Conservation (phyloP, 768 basidiomycete species). For the Suillus alpinus region DNA sequence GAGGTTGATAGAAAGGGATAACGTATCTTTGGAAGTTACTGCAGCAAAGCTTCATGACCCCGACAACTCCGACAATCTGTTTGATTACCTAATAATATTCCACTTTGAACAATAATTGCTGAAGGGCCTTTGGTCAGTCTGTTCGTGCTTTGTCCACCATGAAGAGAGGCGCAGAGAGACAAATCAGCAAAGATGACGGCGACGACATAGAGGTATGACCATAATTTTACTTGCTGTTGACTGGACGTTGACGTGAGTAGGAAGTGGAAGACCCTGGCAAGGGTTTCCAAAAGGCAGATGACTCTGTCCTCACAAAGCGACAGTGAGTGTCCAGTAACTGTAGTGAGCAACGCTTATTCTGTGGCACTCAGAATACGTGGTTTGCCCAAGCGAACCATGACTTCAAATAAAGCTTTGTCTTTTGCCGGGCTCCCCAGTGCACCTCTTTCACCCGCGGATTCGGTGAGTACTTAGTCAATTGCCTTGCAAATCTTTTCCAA, state of each 20-base stretch:
- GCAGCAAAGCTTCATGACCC: slow-evolving; percentile 10
- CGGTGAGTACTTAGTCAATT: slow-evolving; percentile 23
- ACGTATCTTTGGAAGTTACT: not conserved
- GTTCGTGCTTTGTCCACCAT: slow-evolving; percentile 32
- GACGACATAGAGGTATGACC: slow-evolving; percentile 33
- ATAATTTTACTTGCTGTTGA: not conserved
- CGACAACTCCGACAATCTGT: slow-evolving; percentile 5
- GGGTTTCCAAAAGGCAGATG: slow-evolving; percentile 61
- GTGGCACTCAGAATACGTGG: slow-evolving; percentile 52
- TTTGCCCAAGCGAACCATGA: slow-evolving; percentile 52
- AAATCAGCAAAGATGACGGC: slow-evolving; percentile 57
- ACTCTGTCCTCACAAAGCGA: slow-evolving; percentile 50
- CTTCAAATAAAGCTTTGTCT: slow-evolving; percentile 18
- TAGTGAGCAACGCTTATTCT: not conserved
- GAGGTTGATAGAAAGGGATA: slow-evolving; percentile 6
- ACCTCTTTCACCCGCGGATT: slow-evolving; percentile 21
- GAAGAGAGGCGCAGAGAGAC: slow-evolving; percentile 76
- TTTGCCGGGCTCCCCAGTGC: slow-evolving; percentile 25
- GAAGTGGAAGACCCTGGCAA: slow-evolving; percentile 37
- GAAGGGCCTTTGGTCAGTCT: not conserved
- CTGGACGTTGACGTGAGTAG: slow-evolving; percentile 27
- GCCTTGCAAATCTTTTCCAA: slow-evolving; percentile 16
- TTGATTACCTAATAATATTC: slow-evolving; percentile 22
- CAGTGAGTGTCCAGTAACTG: slow-evolving; percentile 41
- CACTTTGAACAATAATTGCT: slow-evolving; percentile 7